Evolutionary conservation across 106 monocot genomes (phyloP).

Genomic region (Vanilla planifolia): DNA sequence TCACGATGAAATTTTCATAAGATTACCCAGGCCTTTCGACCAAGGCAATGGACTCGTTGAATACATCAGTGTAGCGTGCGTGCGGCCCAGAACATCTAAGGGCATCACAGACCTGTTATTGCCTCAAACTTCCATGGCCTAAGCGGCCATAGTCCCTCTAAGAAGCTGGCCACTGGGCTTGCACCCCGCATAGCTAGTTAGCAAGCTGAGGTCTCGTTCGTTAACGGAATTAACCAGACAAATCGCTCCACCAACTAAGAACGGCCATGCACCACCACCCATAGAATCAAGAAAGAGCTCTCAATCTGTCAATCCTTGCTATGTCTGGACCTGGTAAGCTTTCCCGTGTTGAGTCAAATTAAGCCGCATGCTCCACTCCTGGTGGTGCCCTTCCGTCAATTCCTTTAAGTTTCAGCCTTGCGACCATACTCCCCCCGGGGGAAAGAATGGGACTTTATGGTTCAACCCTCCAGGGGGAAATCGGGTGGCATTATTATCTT

Average conservation of each 20-base stretch:
- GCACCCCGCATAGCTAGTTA: slow-evolving; percentile 11
- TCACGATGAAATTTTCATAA: too few relatives aligned
- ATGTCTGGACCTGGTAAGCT: too few relatives aligned
- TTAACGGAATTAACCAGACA: slow-evolving; percentile 28
- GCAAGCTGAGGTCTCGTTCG: slow-evolving; percentile 17
- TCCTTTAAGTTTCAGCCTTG: too few relatives aligned
- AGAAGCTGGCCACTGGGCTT: slow-evolving; percentile 72
- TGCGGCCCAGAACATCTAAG: slow-evolving; percentile 97
- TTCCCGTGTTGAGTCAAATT: too few relatives aligned
- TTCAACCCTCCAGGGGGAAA: too few relatives aligned
- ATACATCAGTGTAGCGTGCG: slow-evolving; percentile 83
- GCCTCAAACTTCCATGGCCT: slow-evolving; percentile 87
- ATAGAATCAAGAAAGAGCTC: slow-evolving; percentile 3
- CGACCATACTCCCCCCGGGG: too few relatives aligned
- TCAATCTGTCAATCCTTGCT: too few relatives aligned
- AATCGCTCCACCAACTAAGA: slow-evolving; percentile 30
- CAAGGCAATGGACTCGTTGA: slow-evolving; percentile 73
- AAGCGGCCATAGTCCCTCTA: slow-evolving; percentile 84
- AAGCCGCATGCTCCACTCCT: too few relatives aligned
- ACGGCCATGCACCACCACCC: slow-evolving; percentile 11
- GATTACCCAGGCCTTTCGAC: slow-evolving; percentile 60
- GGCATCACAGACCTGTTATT: slow-evolving; percentile 98
- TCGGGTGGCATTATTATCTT: too few relatives aligned
- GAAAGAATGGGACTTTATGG: too few relatives aligned
- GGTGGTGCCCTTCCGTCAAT: too few relatives aligned